Evolutionary conservation across 768 basidiomycete genomes (phyloP).

Genomic region (Lactarius vividus): DNA sequence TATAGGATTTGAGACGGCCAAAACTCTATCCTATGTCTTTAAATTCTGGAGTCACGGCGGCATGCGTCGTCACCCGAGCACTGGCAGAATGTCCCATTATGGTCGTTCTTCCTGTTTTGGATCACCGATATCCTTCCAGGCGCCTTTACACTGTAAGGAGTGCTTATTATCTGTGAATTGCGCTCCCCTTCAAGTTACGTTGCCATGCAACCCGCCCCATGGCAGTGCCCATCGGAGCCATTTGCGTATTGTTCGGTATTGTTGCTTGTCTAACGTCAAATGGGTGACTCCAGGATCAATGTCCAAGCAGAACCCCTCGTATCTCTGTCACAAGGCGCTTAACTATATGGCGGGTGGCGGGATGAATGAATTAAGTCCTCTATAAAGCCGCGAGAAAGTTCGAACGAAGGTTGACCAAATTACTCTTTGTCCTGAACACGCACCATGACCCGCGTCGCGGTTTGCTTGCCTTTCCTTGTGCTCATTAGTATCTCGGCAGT

Average conservation of each 20-base stretch:
- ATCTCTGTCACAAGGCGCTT: not conserved
- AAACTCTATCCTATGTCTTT: not conserved
- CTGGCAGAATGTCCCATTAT: not conserved
- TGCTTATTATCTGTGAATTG: not conserved
- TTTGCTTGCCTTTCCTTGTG: not conserved
- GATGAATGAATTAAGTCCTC: not conserved
- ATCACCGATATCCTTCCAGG: not conserved
- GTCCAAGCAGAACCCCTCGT: not conserved
- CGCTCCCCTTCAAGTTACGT: not conserved
- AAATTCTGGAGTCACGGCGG: not conserved
- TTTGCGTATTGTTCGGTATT: not conserved
- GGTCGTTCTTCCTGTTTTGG: not conserved
- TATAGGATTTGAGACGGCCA: not conserved
- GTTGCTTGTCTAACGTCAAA: not conserved
- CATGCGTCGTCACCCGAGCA: not conserved
- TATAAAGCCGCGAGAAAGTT: conserved; percentile 10
- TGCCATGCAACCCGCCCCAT: not conserved
- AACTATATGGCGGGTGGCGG: not conserved
- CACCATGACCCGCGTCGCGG: not conserved
- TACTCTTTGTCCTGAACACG: not conserved
- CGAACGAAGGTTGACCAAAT: not conserved
- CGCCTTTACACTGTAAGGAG: not conserved
- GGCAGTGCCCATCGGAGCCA: not conserved
- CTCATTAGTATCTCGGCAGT: conserved; percentile 3
- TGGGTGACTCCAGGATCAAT: not conserved